Percentiles rank a stretch among this genome's conserved stretches.
These are phyloP conservation scores for Castanopsis chinensis DNA, from an alignment of 306 rosid genomes.

Conservation along the genomic window DNA sequence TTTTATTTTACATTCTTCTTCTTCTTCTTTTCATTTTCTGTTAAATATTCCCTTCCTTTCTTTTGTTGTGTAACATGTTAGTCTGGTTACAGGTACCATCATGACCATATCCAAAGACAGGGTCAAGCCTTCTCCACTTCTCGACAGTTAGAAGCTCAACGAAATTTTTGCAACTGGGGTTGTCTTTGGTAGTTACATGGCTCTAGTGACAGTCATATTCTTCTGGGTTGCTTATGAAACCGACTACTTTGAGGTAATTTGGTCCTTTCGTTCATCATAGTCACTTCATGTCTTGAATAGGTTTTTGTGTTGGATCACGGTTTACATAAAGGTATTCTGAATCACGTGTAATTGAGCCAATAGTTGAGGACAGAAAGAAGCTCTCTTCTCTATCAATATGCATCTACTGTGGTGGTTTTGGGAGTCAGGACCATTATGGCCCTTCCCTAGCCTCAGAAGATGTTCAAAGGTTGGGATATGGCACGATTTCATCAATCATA, in stretches of 20 bases:
- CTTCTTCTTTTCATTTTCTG: background rate
- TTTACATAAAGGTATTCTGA: background rate
- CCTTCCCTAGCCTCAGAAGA: background rate
- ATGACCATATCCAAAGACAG: constrained; percentile 82
- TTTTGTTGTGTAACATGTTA: background rate
- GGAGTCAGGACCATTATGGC: background rate
- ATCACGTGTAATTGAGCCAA: no score
- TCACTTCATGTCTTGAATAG: background rate
- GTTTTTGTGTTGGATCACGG: background rate
- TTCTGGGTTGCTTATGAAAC: constrained; percentile 44
- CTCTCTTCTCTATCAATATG: background rate
- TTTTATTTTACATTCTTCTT: background rate
- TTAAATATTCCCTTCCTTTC: background rate
- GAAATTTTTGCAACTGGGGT: constrained; percentile 75
- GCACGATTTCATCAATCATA: background rate
- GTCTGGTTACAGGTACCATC: constrained; percentile 50
- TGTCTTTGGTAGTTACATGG: constrained; percentile 60
- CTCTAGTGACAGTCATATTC: constrained; percentile 63
- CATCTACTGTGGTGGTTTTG: background rate
- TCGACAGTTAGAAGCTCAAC: constrained; percentile 75
- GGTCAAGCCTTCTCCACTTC: constrained; percentile 71
- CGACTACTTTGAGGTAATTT: constrained; percentile 48
- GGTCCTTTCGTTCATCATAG: background rate
- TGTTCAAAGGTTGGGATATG: background rate
- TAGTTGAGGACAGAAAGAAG: background rate